Evolutionary conservation across 2,329 filamentous ascomycete species (phyloP), one percentile per base, ranked within the genome.

Genomic region (Plectosphaerella cucumerina): DNA sequence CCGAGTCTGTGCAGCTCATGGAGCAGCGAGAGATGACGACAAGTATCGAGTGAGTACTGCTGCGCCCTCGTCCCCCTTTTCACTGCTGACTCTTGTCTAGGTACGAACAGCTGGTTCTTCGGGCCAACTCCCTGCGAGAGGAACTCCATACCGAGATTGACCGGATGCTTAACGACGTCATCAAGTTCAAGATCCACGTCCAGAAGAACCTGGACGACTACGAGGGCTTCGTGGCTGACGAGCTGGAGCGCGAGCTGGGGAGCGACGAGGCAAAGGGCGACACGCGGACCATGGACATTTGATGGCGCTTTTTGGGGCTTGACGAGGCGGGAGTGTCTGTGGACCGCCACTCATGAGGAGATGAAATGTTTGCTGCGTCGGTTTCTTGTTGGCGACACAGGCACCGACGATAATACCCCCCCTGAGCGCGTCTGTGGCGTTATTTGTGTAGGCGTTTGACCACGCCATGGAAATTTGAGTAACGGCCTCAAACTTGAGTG

Each of bases 131-230:
- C 1, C 78, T 97, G 21, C 84, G 94, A n/a, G 94, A 99, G 68
- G 92, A 97, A 67, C 78, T 99, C n/a, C 94, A 99, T 68, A 96
- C 91, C 0, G 92, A 97, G 67, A 90, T 97, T 61, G 94, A 97
- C 72, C 87, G 86, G 61, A 96, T 97, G 82, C 75, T 99, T 53
- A 96, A 97, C 71, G 92, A 97, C 65, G 88, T 97, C 55, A 96
- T 97, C 74, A 92, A 95, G 64, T 97, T 99, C 82, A 99, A 99
- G 74, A 89, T 99, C 57, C 92, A 97, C 64, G 79, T 99, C 48
- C 94, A 99, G 69, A 92, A 91, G 72, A 87, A 85, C 53, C 75
- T 99, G 49, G 93, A 97, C 65, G 90, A 94, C 63, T 97, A 96
- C 67, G 94, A 99, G 71, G 85, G 86, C 50, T 96, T 97, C 65